These are phyloP conservation scores for Candida pseudofarinosa DNA, from an alignment of 805 yeast species.

Conservation along the genomic window DNA sequence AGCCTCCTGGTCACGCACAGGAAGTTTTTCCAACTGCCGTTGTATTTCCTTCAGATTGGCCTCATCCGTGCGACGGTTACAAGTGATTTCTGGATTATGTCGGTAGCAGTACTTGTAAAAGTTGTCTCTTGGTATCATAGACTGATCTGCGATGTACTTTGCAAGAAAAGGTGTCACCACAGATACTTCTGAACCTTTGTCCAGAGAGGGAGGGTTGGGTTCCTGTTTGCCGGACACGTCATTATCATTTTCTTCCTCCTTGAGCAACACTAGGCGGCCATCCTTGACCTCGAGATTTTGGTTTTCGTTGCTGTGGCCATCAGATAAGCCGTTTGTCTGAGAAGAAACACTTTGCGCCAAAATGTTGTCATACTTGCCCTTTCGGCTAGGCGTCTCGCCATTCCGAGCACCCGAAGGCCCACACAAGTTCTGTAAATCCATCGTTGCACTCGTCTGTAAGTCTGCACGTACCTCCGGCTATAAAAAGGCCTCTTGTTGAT, in stretches of 20 bases:
- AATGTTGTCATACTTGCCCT: background rate
- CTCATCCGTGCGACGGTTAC: slow-evolving; percentile 66
- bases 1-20: slow-evolving; percentile 69
- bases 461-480: background rate
- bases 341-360: background rate
- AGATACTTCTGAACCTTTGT: slow-evolving; percentile 1
- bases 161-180: slow-evolving; percentile 34
- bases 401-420: background rate
- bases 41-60: slow-evolving; percentile 63
- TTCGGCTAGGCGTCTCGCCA: background rate
- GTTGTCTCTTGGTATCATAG: slow-evolving; percentile 45
- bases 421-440: slow-evolving; percentile 2
- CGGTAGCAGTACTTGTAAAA: slow-evolving; percentile 79
- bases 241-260: background rate
- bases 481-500: too few relatives aligned
- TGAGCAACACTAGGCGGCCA: background rate
- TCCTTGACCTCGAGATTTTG: background rate
- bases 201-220: background rate
- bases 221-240: background rate
- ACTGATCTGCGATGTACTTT: slow-evolving; percentile 39
- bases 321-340: background rate
- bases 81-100: slow-evolving; percentile 84
- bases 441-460: background rate
- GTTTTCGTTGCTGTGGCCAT: background rate
- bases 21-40: slow-evolving; percentile 49